Conservation (phyloP, 805 yeast species). For the Starmerella etchellsii region DNA sequence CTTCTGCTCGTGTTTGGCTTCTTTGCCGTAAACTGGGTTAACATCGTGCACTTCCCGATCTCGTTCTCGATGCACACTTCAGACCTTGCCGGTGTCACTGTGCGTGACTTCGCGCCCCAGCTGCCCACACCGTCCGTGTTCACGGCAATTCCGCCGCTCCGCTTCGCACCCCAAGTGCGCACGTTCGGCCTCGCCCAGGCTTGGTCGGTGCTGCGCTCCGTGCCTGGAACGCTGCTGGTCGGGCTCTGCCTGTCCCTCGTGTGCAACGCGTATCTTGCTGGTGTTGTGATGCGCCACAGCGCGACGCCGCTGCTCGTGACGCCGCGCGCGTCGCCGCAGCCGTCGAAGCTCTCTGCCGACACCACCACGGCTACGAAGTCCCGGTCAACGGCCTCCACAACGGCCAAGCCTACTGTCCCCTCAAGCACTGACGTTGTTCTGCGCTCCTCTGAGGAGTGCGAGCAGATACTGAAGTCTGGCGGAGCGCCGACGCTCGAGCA, state of each 20-base stretch:
- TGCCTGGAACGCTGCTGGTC: constrained; percentile 38
- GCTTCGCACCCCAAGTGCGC: constrained; percentile 22
- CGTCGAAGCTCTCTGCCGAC: not conserved
- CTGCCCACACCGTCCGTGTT: constrained; percentile 22
- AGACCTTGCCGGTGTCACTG: constrained; percentile 16
- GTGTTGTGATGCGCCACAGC: constrained; percentile 43
- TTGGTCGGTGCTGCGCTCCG: constrained; percentile 8
- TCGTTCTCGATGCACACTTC: constrained; percentile 23
- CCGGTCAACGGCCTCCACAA: not conserved
- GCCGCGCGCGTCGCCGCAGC: not conserved
- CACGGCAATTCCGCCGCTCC: constrained; percentile 31
- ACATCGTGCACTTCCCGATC: constrained; percentile 25
- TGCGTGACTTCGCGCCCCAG: constrained; percentile 9
- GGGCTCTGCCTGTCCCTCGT: constrained; percentile 63
- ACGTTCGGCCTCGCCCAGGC: constrained; percentile 12
- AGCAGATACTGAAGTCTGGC: constrained; percentile 55
- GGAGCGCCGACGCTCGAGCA: constrained; percentile 50
- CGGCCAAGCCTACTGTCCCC: not conserved
- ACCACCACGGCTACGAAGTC: not conserved
- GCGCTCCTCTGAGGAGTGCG: constrained; percentile 44
- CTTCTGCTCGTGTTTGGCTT: constrained; percentile 25
- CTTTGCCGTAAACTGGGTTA: constrained; percentile 28
- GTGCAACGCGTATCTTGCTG: constrained; percentile 71
- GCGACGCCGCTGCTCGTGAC: constrained; percentile 14
- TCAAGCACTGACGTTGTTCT: no score